These are phyloP conservation scores for Potentilla sterilis DNA, from an alignment of 306 rosid genomes.

Conservation along the genomic window DNA sequence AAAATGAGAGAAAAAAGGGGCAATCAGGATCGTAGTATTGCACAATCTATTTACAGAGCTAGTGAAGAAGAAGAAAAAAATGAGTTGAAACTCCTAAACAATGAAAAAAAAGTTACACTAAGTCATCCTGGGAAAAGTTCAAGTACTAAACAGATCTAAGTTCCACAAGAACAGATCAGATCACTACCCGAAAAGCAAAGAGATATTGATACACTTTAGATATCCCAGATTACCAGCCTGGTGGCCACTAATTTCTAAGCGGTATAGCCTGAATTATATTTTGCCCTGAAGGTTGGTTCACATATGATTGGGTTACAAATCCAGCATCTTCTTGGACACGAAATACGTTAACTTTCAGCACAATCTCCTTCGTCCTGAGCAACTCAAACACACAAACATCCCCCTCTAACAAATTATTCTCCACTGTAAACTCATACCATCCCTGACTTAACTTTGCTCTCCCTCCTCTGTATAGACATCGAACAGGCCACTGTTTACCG, in stretches of 20 bases:
- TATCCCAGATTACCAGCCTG: conserved; percentile 15
- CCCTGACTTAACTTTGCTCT: conserved; percentile 97
- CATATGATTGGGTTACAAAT: conserved; percentile 36
- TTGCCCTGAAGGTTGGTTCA: conserved; percentile 40
- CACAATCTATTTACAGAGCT: conserved; percentile 61
- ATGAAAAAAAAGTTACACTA: conserved; percentile 24
- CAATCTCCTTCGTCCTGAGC: conserved; percentile 59
- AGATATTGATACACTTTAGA: conserved; percentile 35
- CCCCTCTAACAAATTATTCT: conserved; percentile 91
- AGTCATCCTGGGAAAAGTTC: conserved; percentile 42
- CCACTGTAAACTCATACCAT: conserved; percentile 83
- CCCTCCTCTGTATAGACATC: conserved; percentile 86
- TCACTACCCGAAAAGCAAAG: conserved; percentile 34
- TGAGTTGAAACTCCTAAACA: conserved; percentile 21
- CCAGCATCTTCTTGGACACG: conserved; percentile 60
- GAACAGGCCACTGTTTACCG: conserved; percentile 85
- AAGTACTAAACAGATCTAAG: conserved; percentile 41
- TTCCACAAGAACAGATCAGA: conserved; percentile 47
- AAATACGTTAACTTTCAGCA: conserved; percentile 75
- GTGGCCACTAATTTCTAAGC: conserved; percentile 44
- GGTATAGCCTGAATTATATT: conserved; percentile 42
- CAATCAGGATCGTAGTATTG: conserved; percentile 31
- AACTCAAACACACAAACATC: conserved; percentile 95
- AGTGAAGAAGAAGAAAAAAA: conserved; percentile 26
- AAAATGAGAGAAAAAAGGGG: neutral